A percentile compares a stretch with the other conserved stretches of the same genome.
phyloP scores from a whole-genome alignment of 2,329 filamentous ascomycete genomes.

The Ilyonectria mors-panacis region DNA sequence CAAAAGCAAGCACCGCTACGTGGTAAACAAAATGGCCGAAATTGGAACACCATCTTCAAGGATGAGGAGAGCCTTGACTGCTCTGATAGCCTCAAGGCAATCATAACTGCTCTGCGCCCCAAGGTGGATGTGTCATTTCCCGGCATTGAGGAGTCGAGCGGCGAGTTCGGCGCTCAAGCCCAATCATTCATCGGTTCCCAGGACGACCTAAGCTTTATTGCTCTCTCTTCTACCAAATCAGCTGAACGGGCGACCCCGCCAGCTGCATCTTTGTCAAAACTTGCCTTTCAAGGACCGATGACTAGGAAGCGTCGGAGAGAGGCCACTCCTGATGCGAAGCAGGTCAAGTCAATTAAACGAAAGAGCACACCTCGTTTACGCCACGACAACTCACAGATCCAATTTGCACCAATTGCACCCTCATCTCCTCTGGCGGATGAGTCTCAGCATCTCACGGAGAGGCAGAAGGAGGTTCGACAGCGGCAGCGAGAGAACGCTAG shows the following conservation, averaged over 20 bases:
- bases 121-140: conserved; percentile 65
- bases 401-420: conserved; percentile 79
- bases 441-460: conserved; percentile 83
- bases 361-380: conserved; percentile 69
- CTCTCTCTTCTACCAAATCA: conserved; percentile 50
- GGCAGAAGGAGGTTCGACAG: conserved; percentile 83
- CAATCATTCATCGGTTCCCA: conserved; percentile 64
- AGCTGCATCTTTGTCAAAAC: conserved; percentile 33
- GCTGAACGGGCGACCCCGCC: conserved; percentile 34
- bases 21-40: conserved; percentile 65
- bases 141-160: conserved; percentile 57
- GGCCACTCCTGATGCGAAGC: conserved; percentile 44
- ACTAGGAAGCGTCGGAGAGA: conserved; percentile 50
- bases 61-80: conserved; percentile 72
- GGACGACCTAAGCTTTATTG: conserved; percentile 59
- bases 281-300: conserved; percentile 39
- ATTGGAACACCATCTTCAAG: conserved; percentile 82
- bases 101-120: conserved; percentile 73
- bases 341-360: conserved; percentile 45
- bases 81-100: conserved; percentile 73
- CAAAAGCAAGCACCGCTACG: conserved; percentile 69
- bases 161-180: conserved; percentile 57
- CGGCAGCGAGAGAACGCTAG: conserved; percentile 77
- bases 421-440: conserved; percentile 68
- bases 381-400: conserved; percentile 87